Evolutionary conservation across 768 basidiomycete species (phyloP).

Genomic region (Nidularia sp.): DNA sequence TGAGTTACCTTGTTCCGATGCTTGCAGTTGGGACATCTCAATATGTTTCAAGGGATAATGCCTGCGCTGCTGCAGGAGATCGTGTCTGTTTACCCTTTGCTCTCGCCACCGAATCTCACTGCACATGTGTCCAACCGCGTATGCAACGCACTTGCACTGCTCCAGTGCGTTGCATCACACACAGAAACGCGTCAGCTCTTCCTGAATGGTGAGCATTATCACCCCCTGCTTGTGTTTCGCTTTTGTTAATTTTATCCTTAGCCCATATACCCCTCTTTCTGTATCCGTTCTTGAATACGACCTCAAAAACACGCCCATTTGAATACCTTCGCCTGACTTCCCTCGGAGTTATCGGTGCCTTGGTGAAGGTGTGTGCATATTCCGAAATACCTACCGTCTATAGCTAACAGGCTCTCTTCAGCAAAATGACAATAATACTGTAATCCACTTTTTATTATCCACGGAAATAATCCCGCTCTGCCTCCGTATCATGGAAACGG

Average conservation of each 20-base stretch:
- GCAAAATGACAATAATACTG: constrained; percentile 99
- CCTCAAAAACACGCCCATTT: constrained; percentile 98
- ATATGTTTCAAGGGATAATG: constrained; percentile 75
- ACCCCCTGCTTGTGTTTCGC: background rate
- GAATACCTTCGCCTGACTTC: constrained; percentile 99
- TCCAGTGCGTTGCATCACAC: constrained; percentile 98
- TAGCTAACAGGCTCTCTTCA: constrained; percentile 19
- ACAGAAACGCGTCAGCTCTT: constrained; percentile 94
- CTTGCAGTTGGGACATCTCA: no score
- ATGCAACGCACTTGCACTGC: constrained; percentile 94
- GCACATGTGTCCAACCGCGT: constrained; percentile 98
- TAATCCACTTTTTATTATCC: constrained; percentile 97
- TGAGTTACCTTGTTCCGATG: constrained; percentile 22
- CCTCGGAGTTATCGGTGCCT: constrained; percentile 97
- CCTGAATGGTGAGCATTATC: constrained; percentile 68
- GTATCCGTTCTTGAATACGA: constrained; percentile 98
- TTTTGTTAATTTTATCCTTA: constrained; percentile 16
- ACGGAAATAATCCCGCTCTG: constrained; percentile 99
- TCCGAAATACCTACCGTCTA: background rate
- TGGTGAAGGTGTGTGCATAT: constrained; percentile 81
- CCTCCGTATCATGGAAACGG: constrained; percentile 99
- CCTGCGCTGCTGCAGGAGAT: constrained; percentile 96
- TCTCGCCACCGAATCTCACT: constrained; percentile 93
- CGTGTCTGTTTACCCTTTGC: constrained; percentile 93
- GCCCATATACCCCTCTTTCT: constrained; percentile 98